A percentile compares a stretch with the other conserved stretches of the same genome.
phyloP scores from a whole-genome alignment of 1,284 basidiomycete genomes.

The Exobasidium cylindrosporum region DNA sequence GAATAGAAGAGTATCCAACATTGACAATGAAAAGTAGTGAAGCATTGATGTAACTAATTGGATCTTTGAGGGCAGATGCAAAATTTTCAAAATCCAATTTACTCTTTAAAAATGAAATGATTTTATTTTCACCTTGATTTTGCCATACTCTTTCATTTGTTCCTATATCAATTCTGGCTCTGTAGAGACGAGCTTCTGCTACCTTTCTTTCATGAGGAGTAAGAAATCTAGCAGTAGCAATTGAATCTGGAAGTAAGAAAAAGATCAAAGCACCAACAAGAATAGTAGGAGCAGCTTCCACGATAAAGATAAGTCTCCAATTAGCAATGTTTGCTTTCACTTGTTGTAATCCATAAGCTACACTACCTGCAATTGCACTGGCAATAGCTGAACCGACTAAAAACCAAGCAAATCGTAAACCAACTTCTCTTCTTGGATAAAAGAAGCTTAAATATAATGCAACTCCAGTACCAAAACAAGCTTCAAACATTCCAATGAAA shows the following conservation, averaged over 20 bases:
- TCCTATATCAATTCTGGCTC: neutral
- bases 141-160: neutral
- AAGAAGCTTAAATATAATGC: constrained; percentile 37
- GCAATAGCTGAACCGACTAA: constrained; percentile 26
- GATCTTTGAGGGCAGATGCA: constrained; percentile 30
- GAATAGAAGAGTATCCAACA: constrained; percentile 42
- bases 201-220: constrained; percentile 35
- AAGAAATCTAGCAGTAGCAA: constrained; percentile 38
- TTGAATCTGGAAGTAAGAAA: constrained; percentile 40
- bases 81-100: constrained; percentile 19
- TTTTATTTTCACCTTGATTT: neutral
- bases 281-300: constrained; percentile 48
- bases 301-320: constrained; percentile 45
- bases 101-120: neutral
- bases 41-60: constrained; percentile 35
- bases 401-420: constrained; percentile 40
- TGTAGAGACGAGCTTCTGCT: constrained; percentile 34
- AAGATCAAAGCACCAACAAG: constrained; percentile 34
- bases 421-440: constrained; percentile 46
- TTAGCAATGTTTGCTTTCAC: constrained; percentile 26
- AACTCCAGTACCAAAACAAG: constrained; percentile 43
- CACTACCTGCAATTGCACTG: constrained; percentile 34
- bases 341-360: constrained; percentile 48
- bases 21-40: constrained; percentile 46
- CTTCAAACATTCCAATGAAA: constrained; percentile 42